These are phyloP conservation scores for Leishmania martiniquensis DNA, from an alignment of 208 protist genomes.

Conservation along the genomic window DNA sequence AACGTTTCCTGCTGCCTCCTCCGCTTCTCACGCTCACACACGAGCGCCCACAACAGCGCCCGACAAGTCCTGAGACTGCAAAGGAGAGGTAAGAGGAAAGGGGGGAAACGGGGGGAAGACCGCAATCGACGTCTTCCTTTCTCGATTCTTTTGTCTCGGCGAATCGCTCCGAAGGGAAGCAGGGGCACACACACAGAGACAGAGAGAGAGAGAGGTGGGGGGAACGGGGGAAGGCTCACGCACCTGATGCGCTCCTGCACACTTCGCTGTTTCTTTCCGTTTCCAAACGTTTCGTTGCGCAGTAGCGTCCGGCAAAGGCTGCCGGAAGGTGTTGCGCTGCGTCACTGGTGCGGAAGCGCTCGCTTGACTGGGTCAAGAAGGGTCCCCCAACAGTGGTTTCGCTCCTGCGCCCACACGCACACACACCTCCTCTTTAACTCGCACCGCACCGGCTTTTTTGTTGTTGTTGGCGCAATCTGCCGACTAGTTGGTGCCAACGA, in stretches of 20 bases:
- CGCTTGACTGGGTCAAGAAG: not conserved
- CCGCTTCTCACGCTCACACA: not conserved
- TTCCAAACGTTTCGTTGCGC: not conserved
- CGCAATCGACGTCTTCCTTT: not conserved
- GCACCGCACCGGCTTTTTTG: too few species aligned
- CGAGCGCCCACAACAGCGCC: not conserved
- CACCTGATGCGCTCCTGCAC: not conserved
- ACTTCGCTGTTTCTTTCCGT: not conserved
- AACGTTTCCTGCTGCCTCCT: too few species aligned
- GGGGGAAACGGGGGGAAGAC: not conserved
- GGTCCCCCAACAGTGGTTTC: not conserved
- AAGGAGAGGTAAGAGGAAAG: not conserved
- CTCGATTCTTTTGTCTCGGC: too few species aligned
- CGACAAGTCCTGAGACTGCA: not conserved
- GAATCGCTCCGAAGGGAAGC: not conserved
- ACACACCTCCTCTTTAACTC: not conserved
- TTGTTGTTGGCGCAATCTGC: too few species aligned
- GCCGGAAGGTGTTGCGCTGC: not conserved
- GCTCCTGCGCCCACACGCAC: not conserved
- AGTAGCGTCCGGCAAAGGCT: not conserved
- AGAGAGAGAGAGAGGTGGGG: not conserved
- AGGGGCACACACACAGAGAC: slow-evolving; percentile 2
- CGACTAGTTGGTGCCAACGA: not conserved
- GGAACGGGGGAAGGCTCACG: not conserved
- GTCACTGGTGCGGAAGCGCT: not conserved